A percentile compares a stretch with the other conserved stretches of the same genome.
phyloP scores from a whole-genome alignment of 805 yeast genomes.

The Myxozyma sirexii region DNA sequence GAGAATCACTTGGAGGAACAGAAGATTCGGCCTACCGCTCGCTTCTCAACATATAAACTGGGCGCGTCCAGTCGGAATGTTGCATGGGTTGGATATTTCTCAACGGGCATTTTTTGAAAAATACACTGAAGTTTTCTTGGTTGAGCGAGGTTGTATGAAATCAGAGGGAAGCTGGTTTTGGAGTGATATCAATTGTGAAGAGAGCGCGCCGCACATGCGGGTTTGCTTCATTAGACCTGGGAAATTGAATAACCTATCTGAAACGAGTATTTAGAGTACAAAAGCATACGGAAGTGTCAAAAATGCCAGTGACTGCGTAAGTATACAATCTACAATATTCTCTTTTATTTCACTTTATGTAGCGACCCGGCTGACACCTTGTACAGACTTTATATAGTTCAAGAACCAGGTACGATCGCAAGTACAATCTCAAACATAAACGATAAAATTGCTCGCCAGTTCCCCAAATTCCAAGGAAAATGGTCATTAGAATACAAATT shows the following conservation, averaged over 20 bases:
- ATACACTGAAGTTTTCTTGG: too few relatives aligned
- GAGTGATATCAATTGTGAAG: background rate
- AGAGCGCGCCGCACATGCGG: background rate
- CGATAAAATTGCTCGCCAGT: conserved; percentile 67
- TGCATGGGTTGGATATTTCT: conserved; percentile 7
- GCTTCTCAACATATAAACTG: conserved; percentile 24
- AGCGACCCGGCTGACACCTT: background rate
- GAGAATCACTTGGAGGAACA: background rate
- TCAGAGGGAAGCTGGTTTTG: background rate
- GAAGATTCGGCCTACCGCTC: conserved; percentile 4
- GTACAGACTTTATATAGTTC: conserved; percentile 19
- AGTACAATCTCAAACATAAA: conserved; percentile 66
- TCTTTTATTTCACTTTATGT: too few relatives aligned
- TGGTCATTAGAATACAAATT: conserved; percentile 74
- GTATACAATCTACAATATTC: background rate
- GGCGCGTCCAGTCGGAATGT: conserved; percentile 27
- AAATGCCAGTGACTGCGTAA: conserved; percentile 22
- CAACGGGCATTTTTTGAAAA: background rate
- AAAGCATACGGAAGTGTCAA: background rate
- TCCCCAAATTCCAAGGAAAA: conserved; percentile 61
- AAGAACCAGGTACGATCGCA: conserved; percentile 22
- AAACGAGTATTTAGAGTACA: too few relatives aligned
- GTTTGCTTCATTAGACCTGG: background rate
- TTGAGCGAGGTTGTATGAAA: too few relatives aligned
- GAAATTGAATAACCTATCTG: background rate